Evolutionary conservation across 805 yeast genomes (phyloP).

Genomic region (Metschnikowia noctiluminum): DNA sequence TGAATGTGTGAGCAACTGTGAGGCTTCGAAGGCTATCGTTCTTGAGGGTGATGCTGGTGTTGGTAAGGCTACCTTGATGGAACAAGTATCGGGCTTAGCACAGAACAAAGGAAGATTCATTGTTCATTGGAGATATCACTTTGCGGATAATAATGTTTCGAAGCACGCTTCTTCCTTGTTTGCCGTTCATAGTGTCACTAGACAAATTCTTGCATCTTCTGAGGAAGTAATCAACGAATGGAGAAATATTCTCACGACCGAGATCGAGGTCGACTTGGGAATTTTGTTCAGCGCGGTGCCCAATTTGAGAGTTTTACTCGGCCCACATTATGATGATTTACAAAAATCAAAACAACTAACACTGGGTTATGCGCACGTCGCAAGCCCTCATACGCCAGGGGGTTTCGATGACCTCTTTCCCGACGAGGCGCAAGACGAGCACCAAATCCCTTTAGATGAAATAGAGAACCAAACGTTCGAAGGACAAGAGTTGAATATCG

Average conservation of each 20-base stretch:
- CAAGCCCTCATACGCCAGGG: background rate
- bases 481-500: constrained; percentile 27
- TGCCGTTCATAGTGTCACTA: constrained; percentile 36
- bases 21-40: constrained; percentile 22
- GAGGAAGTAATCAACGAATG: constrained; percentile 34
- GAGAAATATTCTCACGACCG: constrained; percentile 37
- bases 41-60: constrained; percentile 43
- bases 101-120: constrained; percentile 28
- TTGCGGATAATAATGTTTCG: constrained; percentile 24
- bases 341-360: background rate
- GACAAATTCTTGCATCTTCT: constrained; percentile 40
- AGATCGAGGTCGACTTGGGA: constrained; percentile 40
- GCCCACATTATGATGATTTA: constrained; percentile 34
- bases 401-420: constrained; percentile 5
- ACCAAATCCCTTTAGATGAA: background rate
- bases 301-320: constrained; percentile 41
- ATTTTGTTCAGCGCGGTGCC: constrained; percentile 43
- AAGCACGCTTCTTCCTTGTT: constrained; percentile 36
- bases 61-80: constrained; percentile 44
- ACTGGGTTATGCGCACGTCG: background rate
- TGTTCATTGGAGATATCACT: constrained; percentile 31
- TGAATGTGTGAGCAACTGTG: constrained; percentile 7
- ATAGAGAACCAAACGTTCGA: constrained; percentile 9
- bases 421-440: constrained; percentile 8
- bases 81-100: constrained; percentile 35